Evolutionary conservation across 2,329 filamentous ascomycete species (phyloP), one percentile per base, ranked within the genome.

Genomic region (Epicoccum sorghinum): DNA sequence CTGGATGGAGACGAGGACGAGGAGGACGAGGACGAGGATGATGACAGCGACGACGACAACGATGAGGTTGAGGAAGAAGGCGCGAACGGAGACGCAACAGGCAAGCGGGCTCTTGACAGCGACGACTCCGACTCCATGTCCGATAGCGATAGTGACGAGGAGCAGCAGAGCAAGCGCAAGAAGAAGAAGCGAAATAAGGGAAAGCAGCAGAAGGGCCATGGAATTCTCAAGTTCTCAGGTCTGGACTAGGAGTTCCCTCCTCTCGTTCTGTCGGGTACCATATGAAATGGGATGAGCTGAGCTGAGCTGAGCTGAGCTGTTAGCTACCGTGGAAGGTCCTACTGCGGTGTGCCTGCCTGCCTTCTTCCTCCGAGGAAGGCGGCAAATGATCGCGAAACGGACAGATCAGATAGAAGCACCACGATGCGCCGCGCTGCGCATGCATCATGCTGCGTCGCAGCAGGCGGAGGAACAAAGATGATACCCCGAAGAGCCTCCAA

Each of bases 1-100:
- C 70, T 81, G 4, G 80, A 83, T 67, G 79, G 83, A n/a, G 80
- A 79, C 52, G 72, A 81, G 3, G 80, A 83, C 66, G 71, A 27
- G 0, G 81, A 80, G 1, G 81, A 77, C 3, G 41, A 40, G 6
- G 80, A 83, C 0, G 81, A 80, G 2, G 81, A 77, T 1, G 48
- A 25, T 0, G 80, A 83, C 13, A 8, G 18, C 4, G 43, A 37
- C 23, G 43, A 24, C 10, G 81, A 80, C 2, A 81, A 77, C 12
- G 36, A 45, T 3, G 18, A 18, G 18, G 18, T 18, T 18, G 18
- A 18, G 18, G 18, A 18, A 18, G 18, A 18, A 18, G 18, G 18
- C 6, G 18, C 29, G 8, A n/a, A 7, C 32, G 0, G 80, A 77
- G 75, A 62, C 14, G 5, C 72, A 29, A 69, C 64, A 6, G 66